phyloP scores from a whole-genome alignment of 1,284 basidiomycete species.

The Testicularia cyperi region DNA sequence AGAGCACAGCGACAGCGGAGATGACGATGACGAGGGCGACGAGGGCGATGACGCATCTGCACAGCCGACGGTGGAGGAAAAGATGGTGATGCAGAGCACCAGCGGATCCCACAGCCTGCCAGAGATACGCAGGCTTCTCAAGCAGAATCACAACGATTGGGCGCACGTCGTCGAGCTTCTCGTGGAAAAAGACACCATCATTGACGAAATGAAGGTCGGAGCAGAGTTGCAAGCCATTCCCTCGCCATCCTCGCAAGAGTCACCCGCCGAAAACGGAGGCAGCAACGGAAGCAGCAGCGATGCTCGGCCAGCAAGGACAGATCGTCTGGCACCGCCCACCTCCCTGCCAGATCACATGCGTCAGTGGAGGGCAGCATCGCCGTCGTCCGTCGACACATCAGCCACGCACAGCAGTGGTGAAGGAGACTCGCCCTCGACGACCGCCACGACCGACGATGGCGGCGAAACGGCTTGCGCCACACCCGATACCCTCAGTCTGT shows the following conservation, averaged over 20 bases:
- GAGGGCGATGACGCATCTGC: slow-evolving; percentile 1
- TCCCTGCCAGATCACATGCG: slow-evolving; percentile 44
- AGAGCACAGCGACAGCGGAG: slow-evolving; percentile 9
- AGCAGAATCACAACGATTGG: slow-evolving; percentile 38
- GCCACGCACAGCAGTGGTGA: slow-evolving; percentile 1
- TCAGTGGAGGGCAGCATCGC: slow-evolving; percentile 42
- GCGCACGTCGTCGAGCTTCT: slow-evolving; percentile 39
- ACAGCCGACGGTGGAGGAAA: slow-evolving; percentile 33
- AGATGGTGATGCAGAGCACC: slow-evolving; percentile 45
- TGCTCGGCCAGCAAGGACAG: too few species aligned
- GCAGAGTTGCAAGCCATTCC: slow-evolving; percentile 25
- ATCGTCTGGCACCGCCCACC: slow-evolving; percentile 21
- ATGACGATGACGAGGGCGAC: slow-evolving; percentile 1
- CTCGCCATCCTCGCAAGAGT: slow-evolving; percentile 1
- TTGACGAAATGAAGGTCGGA: slow-evolving; percentile 30
- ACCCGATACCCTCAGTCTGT: slow-evolving; percentile 13
- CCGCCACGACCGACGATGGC: slow-evolving; percentile 44
- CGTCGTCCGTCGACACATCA: slow-evolving; percentile 42
- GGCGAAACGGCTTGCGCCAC: slow-evolving; percentile 30
- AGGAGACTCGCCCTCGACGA: slow-evolving; percentile 25
- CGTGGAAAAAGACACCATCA: slow-evolving; percentile 28
- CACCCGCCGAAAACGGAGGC: background rate
- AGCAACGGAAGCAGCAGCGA: background rate
- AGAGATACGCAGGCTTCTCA: slow-evolving; percentile 29
- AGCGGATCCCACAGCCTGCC: slow-evolving; percentile 23